Percentiles rank a stretch among this genome's conserved stretches.
These are phyloP conservation scores for Rhizoclosmatium globosum DNA, from an alignment of 192 early-diverging fungal species.

Conservation along the genomic window DNA sequence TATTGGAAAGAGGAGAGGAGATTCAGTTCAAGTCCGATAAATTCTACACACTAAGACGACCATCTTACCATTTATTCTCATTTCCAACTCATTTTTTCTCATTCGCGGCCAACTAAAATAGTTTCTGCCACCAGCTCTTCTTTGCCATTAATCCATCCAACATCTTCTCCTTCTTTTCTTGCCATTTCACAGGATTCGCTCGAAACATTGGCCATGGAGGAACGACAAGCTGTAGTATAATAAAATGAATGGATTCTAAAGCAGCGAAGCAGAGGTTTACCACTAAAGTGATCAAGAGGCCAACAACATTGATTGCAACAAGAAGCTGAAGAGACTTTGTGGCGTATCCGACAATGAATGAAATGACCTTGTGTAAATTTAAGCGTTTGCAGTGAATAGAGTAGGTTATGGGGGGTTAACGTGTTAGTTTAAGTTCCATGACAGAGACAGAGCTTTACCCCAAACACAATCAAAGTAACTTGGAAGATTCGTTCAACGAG, in stretches of 20 bases:
- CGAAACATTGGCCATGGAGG: slow-evolving; percentile 35
- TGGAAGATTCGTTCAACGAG: slow-evolving; percentile 29
- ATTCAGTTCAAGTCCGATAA: background rate
- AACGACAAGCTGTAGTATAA: slow-evolving; percentile 9
- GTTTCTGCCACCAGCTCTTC: slow-evolving; percentile 23
- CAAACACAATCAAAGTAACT: slow-evolving; percentile 6
- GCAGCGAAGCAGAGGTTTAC: background rate
- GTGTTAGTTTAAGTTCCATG: too few species aligned
- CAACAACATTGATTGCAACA: slow-evolving; percentile 23
- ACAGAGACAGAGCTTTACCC: slow-evolving; percentile 1
- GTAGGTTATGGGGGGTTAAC: background rate
- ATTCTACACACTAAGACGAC: too few species aligned
- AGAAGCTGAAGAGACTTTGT: slow-evolving; percentile 16
- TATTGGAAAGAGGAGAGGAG: background rate
- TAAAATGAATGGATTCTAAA: slow-evolving; percentile 5
- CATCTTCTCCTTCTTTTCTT: slow-evolving; percentile 2
- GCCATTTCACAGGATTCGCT: slow-evolving; percentile 23
- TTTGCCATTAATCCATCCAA: background rate
- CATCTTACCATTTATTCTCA: background rate
- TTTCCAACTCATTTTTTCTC: background rate
- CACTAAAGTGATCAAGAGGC: slow-evolving; percentile 14
- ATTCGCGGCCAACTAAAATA: background rate
- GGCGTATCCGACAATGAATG: slow-evolving; percentile 23
- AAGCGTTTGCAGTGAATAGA: background rate
- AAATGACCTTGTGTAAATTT: background rate